Evolutionary conservation across 768 basidiomycete genomes (phyloP), one percentile per base, ranked within the genome.

Genomic region (Hygrocybe punicea): DNA sequence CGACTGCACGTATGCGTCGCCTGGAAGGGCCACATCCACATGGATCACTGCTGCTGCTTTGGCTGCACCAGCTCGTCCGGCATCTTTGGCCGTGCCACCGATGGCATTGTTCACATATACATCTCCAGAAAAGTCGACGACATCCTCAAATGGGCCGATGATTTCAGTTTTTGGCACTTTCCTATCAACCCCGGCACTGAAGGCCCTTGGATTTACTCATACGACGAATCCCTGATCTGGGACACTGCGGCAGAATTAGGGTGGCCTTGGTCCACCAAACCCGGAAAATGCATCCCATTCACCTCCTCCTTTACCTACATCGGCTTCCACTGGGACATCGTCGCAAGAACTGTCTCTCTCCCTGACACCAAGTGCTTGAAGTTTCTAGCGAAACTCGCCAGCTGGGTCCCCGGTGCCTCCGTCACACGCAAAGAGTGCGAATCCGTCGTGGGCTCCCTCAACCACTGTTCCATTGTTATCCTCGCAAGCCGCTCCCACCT

Each of bases 281-380:
- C 52, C 13, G 49, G 60, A 11, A 64, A 66, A 37, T 65, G 60
- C 24, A 25, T 55, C 1, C 54, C 55, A 2, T 73, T 71, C 53
- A n/a, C n/a, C 0, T 37, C 46, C 34, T 19, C 19, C 0, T 62
- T 63, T 33, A 51, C 45, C 2, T 75, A 69, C 50, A 46, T 71
- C 14, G 71, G 72, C 2, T 69, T 73, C 36, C 25, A 42, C 3
- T 74, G 72, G 72, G 63, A 72, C 54, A 36, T 76, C 7, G 44
- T 29, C 6, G n/a, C 24, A 5, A 62, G 62, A 17, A 58, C 60
- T 1, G 70, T 73, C 2, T 59, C 62, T 0, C 60, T 75, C 1
- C 52, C 52, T 4, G 52, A 53, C 10, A 6, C 9, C 9, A 53
- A 53, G n/a, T 5, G 23, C 13, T 14, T 36, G 21, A 53, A 53